These are phyloP conservation scores for Acidiella bohemica DNA, from an alignment of 495 filamentous ascomycete genomes.

Conservation along the genomic window DNA sequence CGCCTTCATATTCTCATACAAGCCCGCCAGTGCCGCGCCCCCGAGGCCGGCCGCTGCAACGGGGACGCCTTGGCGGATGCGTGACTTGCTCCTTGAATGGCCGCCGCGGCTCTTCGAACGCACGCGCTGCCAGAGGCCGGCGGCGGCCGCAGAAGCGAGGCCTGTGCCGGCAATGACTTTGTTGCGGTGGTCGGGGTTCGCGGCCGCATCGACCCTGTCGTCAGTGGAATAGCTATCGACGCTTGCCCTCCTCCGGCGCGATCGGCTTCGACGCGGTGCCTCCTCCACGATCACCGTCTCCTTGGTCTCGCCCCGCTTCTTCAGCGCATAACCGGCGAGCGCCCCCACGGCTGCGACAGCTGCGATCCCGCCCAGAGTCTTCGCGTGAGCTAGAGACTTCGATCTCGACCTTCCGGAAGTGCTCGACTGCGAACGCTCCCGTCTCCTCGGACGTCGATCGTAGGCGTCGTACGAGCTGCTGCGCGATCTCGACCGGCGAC, in stretches of 20 bases:
- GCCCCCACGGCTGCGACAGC: slow-evolving; percentile 73
- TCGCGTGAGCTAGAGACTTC: slow-evolving; percentile 32
- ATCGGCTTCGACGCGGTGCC: slow-evolving; percentile 48
- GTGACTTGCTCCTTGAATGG: slow-evolving; percentile 43
- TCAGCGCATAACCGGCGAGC: slow-evolving; percentile 63
- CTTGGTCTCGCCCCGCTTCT: slow-evolving; percentile 43
- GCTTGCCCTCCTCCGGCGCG: slow-evolving; percentile 22
- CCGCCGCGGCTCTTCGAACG: slow-evolving; percentile 58
- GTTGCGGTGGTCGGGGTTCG: slow-evolving; percentile 48
- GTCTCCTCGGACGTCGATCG: slow-evolving; percentile 6
- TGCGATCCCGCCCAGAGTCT: slow-evolving; percentile 56
- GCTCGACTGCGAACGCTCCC: slow-evolving; percentile 8
- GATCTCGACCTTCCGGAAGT: slow-evolving; percentile 37
- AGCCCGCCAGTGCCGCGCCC: slow-evolving; percentile 61
- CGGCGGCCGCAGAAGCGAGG: slow-evolving; percentile 62
- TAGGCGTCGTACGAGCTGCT: slow-evolving; percentile 14
- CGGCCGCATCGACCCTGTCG: slow-evolving; percentile 11
- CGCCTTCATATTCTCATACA: slow-evolving; percentile 66
- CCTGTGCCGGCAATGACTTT: slow-evolving; percentile 64
- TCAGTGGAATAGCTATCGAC: slow-evolving; percentile 6
- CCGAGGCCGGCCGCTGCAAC: slow-evolving; percentile 66
- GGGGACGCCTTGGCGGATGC: slow-evolving; percentile 44
- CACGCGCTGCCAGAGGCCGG: slow-evolving; percentile 59
- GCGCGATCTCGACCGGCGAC: slow-evolving; percentile 22
- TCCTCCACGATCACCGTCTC: slow-evolving; percentile 37